A percentile compares a stretch with the other conserved stretches of the same genome.
Conservation (phyloP, 352 stramenopile species). For the Globisporangium mamillatum region DNA sequence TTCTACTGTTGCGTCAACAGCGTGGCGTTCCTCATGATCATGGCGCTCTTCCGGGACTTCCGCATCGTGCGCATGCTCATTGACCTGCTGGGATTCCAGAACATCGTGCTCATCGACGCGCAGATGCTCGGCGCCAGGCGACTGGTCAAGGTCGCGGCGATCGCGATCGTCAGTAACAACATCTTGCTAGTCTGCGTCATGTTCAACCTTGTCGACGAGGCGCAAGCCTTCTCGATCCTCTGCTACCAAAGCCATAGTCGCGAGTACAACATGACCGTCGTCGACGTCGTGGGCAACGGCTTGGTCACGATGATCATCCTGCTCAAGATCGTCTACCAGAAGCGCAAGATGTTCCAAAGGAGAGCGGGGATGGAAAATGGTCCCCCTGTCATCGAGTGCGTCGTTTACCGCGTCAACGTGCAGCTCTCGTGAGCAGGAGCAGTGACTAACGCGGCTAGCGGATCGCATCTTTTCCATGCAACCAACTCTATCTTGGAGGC, state of each 20-base stretch:
- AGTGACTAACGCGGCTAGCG: neutral
- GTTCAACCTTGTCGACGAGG: conserved; percentile 20
- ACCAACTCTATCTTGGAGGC: neutral
- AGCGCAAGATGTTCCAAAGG: conserved; percentile 14
- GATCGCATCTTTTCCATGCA: too few relatives aligned
- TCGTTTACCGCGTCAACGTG: conserved; percentile 17
- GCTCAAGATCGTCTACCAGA: conserved; percentile 27
- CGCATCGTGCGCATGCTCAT: conserved; percentile 22
- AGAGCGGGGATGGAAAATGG: neutral
- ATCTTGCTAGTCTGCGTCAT: conserved; percentile 26
- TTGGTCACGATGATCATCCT: conserved; percentile 26
- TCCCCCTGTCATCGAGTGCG: conserved; percentile 19
- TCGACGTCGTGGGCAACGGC: conserved; percentile 27
- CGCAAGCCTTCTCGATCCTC: conserved; percentile 15
- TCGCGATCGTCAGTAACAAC: conserved; percentile 16
- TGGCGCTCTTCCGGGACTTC: conserved; percentile 22
- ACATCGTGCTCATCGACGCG: conserved; percentile 30
- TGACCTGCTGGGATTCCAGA: conserved; percentile 31
- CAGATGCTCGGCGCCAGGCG: conserved; percentile 25
- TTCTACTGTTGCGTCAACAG: conserved; percentile 26
- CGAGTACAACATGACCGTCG: conserved; percentile 17
- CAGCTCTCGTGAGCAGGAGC: neutral
- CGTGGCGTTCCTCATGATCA: conserved; percentile 13
- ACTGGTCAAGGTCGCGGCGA: conserved; percentile 11
- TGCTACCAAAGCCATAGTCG: conserved; percentile 18